phyloP scores from a whole-genome alignment of 148 eudicot genomes.

The Arctostaphylos glauca region DNA sequence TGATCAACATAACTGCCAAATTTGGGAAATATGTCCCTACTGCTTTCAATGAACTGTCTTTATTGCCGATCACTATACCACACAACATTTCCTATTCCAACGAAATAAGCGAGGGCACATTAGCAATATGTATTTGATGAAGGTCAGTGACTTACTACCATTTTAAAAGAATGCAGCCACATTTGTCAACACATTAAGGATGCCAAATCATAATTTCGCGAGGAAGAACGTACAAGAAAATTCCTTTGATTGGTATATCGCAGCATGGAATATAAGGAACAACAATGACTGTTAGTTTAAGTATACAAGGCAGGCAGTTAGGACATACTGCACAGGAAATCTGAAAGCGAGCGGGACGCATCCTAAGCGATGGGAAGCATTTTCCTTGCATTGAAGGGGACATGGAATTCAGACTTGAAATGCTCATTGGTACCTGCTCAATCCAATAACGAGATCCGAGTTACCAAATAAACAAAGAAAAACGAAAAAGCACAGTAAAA shows the following conservation, averaged over 20 bases:
- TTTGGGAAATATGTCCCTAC: background rate
- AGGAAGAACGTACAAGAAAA: background rate
- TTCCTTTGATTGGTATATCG: background rate
- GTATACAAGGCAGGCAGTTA: background rate
- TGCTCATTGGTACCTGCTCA: constrained; percentile 26
- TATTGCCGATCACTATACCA: background rate
- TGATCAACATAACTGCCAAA: background rate
- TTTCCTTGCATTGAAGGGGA: constrained; percentile 32
- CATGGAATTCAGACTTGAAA: constrained; percentile 27
- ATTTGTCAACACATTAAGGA: background rate
- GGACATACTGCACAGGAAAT: constrained; percentile 43
- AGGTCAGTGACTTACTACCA: background rate
- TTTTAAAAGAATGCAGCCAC: background rate
- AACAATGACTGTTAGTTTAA: background rate
- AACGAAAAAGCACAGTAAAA: background rate
- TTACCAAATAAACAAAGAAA: background rate
- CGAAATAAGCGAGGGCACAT: background rate
- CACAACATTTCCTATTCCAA: background rate
- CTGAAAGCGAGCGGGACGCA: constrained; percentile 32
- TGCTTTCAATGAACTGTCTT: background rate
- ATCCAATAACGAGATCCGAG: background rate
- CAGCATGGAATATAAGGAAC: background rate
- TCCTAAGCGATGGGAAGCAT: constrained; percentile 26
- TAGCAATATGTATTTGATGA: background rate
- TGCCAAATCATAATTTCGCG: background rate